Conservation (phyloP, 208 protist species). For the Trypanosoma scelopori region DNA sequence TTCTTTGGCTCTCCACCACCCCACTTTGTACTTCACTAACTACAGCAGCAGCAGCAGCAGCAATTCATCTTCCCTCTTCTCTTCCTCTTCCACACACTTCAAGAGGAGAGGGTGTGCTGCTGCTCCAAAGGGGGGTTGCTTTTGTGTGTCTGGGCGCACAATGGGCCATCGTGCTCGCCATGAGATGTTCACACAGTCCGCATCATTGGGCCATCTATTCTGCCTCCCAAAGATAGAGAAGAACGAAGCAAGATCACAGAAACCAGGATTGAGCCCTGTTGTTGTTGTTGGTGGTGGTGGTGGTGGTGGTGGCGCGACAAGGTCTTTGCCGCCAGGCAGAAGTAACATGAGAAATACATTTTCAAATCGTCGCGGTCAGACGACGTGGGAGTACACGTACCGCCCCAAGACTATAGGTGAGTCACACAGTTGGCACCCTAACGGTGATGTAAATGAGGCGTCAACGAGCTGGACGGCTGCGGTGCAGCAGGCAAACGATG, state of each 20-base stretch:
- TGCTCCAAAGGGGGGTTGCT: neutral
- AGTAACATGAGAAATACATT: neutral
- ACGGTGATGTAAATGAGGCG: neutral
- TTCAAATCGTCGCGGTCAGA: neutral
- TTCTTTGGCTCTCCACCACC: too few relatives aligned
- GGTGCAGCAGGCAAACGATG: slow-evolving; percentile 7
- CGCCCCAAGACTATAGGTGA: slow-evolving; percentile 6
- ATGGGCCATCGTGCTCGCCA: slow-evolving; percentile 2
- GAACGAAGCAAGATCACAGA: too few relatives aligned
- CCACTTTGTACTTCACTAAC: too few relatives aligned
- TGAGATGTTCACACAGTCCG: slow-evolving; percentile 9
- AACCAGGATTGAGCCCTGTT: too few relatives aligned
- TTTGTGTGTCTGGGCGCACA: neutral
- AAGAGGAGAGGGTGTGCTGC: too few relatives aligned
- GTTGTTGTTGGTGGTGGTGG: too few relatives aligned
- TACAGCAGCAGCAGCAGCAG: too few relatives aligned
- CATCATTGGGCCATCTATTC: neutral
- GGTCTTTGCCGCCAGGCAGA: neutral
- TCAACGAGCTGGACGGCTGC: neutral
- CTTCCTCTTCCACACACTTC: too few relatives aligned
- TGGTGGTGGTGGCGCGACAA: neutral
- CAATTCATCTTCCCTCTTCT: too few relatives aligned
- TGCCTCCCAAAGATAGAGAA: slow-evolving; percentile 15
- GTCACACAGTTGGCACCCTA: neutral
- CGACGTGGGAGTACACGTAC: slow-evolving; percentile 17